A percentile compares a stretch with the other conserved stretches of the same genome.
Conservation (phyloP, 75 land plant species). For the Selaginella tamariscina region DNA sequence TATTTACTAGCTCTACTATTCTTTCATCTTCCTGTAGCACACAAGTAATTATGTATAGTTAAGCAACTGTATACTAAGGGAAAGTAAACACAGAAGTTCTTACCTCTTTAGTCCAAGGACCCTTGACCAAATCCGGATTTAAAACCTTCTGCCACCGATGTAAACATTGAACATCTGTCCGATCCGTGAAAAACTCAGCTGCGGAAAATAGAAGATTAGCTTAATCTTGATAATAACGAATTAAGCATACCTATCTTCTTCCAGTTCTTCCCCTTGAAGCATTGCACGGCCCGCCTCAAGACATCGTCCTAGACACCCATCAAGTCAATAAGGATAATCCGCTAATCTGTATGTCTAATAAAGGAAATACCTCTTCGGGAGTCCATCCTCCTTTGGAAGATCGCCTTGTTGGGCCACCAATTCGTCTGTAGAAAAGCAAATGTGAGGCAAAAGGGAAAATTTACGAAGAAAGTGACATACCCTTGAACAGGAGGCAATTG, state of each 20-base stretch:
- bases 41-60: slow-evolving; percentile 2
- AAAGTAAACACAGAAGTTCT: background rate
- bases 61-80: background rate
- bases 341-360: too few relatives aligned
- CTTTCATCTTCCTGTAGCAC: slow-evolving; percentile 62
- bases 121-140: slow-evolving; percentile 83
- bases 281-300: slow-evolving; percentile 51
- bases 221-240: background rate
- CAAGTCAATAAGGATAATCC: background rate
- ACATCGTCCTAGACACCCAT: slow-evolving; percentile 43
- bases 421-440: slow-evolving; percentile 35
- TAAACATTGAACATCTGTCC: slow-evolving; percentile 82
- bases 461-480: slow-evolving; percentile 27
- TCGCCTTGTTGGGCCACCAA: slow-evolving; percentile 57
- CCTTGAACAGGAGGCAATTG: slow-evolving; percentile 37
- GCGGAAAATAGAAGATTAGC: slow-evolving; percentile 18
- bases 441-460: background rate
- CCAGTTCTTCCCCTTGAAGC: slow-evolving; percentile 69
- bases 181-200: slow-evolving; percentile 67
- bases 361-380: slow-evolving; percentile 44
- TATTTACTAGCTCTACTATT: slow-evolving; percentile 58
- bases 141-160: slow-evolving; percentile 91
- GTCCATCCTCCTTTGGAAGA: slow-evolving; percentile 77
- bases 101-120: slow-evolving; percentile 92
- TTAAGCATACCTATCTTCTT: slow-evolving; percentile 60